Evolutionary conservation across 352 stramenopile genomes (phyloP), one percentile per base, ranked within the genome.

Genomic region (Globisporangium uncinulatum): DNA sequence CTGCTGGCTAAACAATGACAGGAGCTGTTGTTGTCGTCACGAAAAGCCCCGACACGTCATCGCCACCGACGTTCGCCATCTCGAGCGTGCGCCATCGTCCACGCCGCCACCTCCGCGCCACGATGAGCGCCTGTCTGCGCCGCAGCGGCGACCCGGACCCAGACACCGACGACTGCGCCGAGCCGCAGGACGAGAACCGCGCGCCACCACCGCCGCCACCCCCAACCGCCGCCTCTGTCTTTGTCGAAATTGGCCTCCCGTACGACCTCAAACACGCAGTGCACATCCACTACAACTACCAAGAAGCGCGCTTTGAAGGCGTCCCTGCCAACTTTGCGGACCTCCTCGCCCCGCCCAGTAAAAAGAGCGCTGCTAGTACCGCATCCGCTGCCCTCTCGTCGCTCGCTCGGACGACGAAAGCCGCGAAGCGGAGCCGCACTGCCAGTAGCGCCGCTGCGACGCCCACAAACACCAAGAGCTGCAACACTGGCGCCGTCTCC

Each of bases 221-320:
- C 7, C 34, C 34, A 29, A 6, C 34, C 34, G 34, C 34, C 34
- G 34, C 34, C 34, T 2, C 34, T 13, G 34, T 13, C 41, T 15
- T 10, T 7, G 13, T 29, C 41, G 79, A 86, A 56, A 94, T 95
- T 57, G 78, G 83, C 6, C 67, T 77, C 36, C 86, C 86, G 19
- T 93, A 85, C 61, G 84, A 63, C 47, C 73, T 94, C 36, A 77
- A 83, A 21, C 86, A 95, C 56, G 83, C 92, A 62, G 67, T 95
- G 48, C 85, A 95, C 62, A 82, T 96, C 39, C 73, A 79, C 58
- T 96, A 94, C 74, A 94, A 96, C 67, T 92, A 83, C 60, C 65
- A 87, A 39, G 76, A 89, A 45, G 83, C 83, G n/a, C 73, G 86
- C 11, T 96, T 91, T 61, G 87, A 95, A 56, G 87, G 87, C 36